phyloP scores from a whole-genome alignment of 129 eudicot genomes.

The Flaveria trinervia region DNA sequence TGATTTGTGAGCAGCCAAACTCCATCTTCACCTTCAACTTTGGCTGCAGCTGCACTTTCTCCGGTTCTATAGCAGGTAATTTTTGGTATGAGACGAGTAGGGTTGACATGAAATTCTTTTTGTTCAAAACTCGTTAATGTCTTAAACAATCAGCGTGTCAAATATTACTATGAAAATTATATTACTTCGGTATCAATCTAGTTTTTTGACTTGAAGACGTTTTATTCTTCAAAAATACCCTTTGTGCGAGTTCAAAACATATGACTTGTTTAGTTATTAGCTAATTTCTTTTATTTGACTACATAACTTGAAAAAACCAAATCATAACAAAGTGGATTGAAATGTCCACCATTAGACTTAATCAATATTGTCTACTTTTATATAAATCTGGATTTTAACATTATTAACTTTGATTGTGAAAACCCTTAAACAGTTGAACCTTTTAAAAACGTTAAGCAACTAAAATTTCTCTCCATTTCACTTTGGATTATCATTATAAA shows the following conservation, averaged over 20 bases:
- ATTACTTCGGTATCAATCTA: background rate
- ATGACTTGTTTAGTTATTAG: background rate
- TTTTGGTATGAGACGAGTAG: background rate
- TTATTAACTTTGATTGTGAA: background rate
- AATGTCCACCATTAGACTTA: too few species aligned
- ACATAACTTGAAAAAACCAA: too few species aligned
- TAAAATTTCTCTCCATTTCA: background rate
- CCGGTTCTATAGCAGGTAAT: conserved; percentile 96
- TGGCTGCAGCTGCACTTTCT: conserved; percentile 91
- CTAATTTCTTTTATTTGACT: too few species aligned
- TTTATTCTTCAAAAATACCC: background rate
- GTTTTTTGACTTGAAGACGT: background rate
- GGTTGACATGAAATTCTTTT: background rate
- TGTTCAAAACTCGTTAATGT: background rate
- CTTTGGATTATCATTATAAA: background rate
- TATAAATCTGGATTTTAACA: background rate
- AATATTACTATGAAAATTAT: background rate
- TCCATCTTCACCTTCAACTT: conserved; percentile 96
- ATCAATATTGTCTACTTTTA: background rate
- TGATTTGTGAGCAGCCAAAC: conserved; percentile 99
- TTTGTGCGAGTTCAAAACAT: too few species aligned
- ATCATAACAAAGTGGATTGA: too few species aligned
- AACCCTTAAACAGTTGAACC: conserved; percentile 65
- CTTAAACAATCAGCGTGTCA: background rate
- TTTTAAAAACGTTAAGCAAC: conserved; percentile 85